Conservation (phyloP, 768 basidiomycete species). For the Jaapia argillacea region DNA sequence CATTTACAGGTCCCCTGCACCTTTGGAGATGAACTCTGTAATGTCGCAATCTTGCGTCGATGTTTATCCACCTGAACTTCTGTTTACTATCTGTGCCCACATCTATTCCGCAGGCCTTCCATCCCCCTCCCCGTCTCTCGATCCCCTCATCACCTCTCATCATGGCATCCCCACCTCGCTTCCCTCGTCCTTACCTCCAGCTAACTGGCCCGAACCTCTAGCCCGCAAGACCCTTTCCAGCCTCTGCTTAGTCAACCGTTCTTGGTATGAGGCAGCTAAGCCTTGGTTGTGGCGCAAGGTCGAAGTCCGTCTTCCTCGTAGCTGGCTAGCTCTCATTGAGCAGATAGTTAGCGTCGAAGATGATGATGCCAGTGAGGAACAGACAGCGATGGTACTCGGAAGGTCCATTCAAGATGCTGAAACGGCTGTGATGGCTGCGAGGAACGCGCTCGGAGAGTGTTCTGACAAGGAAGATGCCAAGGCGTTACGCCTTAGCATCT, state of each 20-base stretch:
- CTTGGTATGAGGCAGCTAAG: slow-evolving; percentile 76
- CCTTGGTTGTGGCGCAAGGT: slow-evolving; percentile 83
- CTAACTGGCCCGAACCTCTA: slow-evolving; percentile 58
- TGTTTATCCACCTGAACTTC: slow-evolving; percentile 62
- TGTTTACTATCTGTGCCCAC: slow-evolving; percentile 63
- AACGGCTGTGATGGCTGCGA: slow-evolving; percentile 44
- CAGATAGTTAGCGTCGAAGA: slow-evolving; percentile 69
- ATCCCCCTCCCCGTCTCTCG: slow-evolving; percentile 47
- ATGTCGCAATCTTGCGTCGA: too few relatives aligned
- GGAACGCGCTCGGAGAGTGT: slow-evolving; percentile 20
- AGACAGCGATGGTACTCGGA: slow-evolving; percentile 54
- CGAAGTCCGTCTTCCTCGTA: slow-evolving; percentile 76
- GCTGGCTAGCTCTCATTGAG: slow-evolving; percentile 75
- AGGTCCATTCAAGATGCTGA: slow-evolving; percentile 61
- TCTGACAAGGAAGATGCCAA: slow-evolving; percentile 30
- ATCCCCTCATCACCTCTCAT: slow-evolving; percentile 47
- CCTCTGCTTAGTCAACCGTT: slow-evolving; percentile 68
- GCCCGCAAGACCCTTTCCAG: slow-evolving; percentile 55
- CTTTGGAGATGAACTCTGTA: too few relatives aligned
- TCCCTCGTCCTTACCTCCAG: slow-evolving; percentile 66
- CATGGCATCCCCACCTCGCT: slow-evolving; percentile 43
- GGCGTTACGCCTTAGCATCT: slow-evolving; percentile 49
- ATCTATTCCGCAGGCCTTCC: slow-evolving; percentile 58
- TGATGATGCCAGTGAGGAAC: slow-evolving; percentile 35
- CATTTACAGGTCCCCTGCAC: too few relatives aligned